These are phyloP conservation scores for Acacia acuminata DNA, from an alignment of 306 rosid species.

Conservation along the genomic window DNA sequence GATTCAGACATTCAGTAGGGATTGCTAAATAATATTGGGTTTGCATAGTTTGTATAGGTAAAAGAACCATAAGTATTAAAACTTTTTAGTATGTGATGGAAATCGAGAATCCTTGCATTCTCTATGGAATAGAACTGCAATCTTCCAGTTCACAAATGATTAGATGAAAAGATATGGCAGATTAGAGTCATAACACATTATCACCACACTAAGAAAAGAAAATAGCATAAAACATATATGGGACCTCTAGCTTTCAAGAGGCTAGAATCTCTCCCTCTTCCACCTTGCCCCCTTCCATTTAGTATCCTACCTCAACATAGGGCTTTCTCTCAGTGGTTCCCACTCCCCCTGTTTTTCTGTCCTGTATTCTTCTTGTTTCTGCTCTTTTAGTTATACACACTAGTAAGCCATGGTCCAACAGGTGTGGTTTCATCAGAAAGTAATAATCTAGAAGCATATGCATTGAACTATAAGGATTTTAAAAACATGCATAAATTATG, in stretches of 20 bases:
- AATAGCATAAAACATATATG: too few relatives aligned
- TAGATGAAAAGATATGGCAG: not conserved
- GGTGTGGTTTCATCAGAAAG: not conserved
- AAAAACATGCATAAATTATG: not conserved
- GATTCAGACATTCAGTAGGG: conserved; percentile 8
- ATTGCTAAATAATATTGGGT: not conserved
- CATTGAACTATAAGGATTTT: conserved; percentile 16
- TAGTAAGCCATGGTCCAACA: not conserved
- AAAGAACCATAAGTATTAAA: conserved; percentile 14
- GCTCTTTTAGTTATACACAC: not conserved
- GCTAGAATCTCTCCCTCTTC: not conserved
- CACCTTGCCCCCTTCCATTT: too few relatives aligned
- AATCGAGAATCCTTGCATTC: not conserved
- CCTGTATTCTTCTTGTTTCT: not conserved
- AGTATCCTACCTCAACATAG: too few relatives aligned
- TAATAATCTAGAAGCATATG: not conserved
- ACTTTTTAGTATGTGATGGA: not conserved
- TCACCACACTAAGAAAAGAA: too few relatives aligned
- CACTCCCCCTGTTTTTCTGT: not conserved
- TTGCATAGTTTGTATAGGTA: conserved; percentile 2
- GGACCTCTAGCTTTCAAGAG: not conserved
- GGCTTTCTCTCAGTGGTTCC: not conserved
- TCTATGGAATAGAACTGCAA: not conserved
- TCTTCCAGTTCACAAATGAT: too few relatives aligned
- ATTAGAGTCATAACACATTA: too few relatives aligned